Conservation (phyloP, 208 protist species). For the Trypanosoma platydactyli region DNA sequence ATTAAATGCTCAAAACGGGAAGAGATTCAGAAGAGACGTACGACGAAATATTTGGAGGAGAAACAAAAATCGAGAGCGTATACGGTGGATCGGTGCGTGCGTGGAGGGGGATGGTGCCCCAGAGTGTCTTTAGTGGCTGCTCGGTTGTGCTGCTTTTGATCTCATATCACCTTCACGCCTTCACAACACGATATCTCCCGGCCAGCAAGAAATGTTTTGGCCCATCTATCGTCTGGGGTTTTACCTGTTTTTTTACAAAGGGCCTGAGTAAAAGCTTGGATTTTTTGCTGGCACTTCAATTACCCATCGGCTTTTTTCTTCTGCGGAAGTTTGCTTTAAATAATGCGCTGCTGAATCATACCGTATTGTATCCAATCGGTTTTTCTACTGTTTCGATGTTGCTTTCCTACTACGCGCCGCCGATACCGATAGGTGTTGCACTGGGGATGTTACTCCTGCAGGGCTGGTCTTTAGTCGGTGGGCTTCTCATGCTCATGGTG, state of each 20-base stretch:
- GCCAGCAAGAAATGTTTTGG: conserved; percentile 16
- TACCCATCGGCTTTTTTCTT: conserved; percentile 28
- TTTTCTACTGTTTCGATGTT: conserved; percentile 4
- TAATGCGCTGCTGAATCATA: conserved; percentile 22
- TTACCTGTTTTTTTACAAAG: conserved; percentile 34
- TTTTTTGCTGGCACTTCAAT: conserved; percentile 28
- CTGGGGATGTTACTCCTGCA: conserved; percentile 34
- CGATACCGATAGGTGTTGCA: conserved; percentile 11
- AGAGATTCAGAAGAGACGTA: no score
- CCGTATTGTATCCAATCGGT: conserved; percentile 11
- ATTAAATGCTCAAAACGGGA: no score
- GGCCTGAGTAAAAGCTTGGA: conserved; percentile 22
- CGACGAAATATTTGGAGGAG: no score
- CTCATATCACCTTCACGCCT: conserved; percentile 21
- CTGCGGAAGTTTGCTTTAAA: not conserved
- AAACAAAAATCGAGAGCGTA: no score
- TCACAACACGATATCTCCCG: conserved; percentile 24
- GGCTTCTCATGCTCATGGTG: conserved; percentile 48
- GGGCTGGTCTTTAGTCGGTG: conserved; percentile 43
- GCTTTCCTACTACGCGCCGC: not conserved
- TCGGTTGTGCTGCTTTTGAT: conserved; percentile 1
- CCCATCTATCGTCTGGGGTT: conserved; percentile 37
- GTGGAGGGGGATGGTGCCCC: not conserved
- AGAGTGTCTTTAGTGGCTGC: not conserved
- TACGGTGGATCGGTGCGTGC: no score